A percentile compares a stretch with the other conserved stretches of the same genome.
These are phyloP conservation scores for Favolaschia claudopus DNA, from an alignment of 768 basidiomycete species.

Conservation along the genomic window DNA sequence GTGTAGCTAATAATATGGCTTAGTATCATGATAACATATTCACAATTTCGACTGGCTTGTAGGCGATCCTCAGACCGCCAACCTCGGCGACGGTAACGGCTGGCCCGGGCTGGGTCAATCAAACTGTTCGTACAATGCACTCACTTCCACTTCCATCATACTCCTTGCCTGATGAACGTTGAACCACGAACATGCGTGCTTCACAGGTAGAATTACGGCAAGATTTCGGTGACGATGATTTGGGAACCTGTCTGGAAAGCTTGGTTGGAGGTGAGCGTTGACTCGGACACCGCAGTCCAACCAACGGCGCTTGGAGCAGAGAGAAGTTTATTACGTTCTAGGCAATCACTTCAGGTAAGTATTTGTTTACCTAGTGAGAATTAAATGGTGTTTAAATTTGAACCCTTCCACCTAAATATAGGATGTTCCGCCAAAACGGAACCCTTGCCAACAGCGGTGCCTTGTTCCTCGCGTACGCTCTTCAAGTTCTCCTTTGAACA, in stretches of 20 bases:
- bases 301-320: too few relatives aligned
- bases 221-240: conserved; percentile 68
- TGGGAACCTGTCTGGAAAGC: conserved; percentile 77
- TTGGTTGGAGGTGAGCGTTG: conserved; percentile 75
- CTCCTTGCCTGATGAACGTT: background rate
- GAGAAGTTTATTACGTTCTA: too few relatives aligned
- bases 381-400: background rate
- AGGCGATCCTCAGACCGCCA: conserved; percentile 63
- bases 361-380: background rate
- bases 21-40: conserved; percentile 40
- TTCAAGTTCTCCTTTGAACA: background rate
- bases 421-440: conserved; percentile 56
- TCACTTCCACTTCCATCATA: conserved; percentile 18
- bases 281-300: too few relatives aligned
- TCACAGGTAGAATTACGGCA: conserved; percentile 74
- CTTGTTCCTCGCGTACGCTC: conserved; percentile 55
- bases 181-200: conserved; percentile 31
- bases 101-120: conserved; percentile 58
- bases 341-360: conserved; percentile 22
- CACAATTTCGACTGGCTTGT: conserved; percentile 70
- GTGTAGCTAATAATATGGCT: too few relatives aligned
- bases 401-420: conserved; percentile 17
- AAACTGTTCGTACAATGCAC: conserved; percentile 35
- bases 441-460: conserved; percentile 35
- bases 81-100: conserved; percentile 76